Evolutionary conservation across 2,329 filamentous ascomycete genomes (phyloP).

Genomic region (Scedosporium boydii): DNA sequence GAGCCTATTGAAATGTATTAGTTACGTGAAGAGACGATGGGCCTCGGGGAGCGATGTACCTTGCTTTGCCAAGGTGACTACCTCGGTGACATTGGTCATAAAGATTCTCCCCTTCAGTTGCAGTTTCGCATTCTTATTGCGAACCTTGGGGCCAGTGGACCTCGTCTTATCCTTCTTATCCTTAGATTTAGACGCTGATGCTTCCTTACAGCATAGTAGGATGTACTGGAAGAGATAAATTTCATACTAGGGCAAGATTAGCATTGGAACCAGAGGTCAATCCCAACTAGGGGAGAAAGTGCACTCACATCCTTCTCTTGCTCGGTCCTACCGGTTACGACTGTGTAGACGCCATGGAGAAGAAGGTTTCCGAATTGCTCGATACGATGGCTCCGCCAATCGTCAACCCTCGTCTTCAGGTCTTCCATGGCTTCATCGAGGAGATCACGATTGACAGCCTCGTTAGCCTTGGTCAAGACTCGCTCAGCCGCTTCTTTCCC

Average conservation of each 20-base stretch:
- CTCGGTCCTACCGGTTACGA: slow-evolving; percentile 82
- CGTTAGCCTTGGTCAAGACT: slow-evolving; percentile 77
- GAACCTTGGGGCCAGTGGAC: slow-evolving; percentile 44
- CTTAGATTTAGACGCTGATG: slow-evolving; percentile 73
- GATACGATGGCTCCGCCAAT: slow-evolving; percentile 91
- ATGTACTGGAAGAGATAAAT: slow-evolving; percentile 97
- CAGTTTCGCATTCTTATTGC: slow-evolving; percentile 66
- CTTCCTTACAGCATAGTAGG: slow-evolving; percentile 91
- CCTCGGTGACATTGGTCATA: slow-evolving; percentile 97
- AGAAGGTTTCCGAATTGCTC: slow-evolving; percentile 87
- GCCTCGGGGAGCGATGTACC: slow-evolving; percentile 48
- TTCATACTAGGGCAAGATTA: slow-evolving; percentile 59
- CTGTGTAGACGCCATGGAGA: slow-evolving; percentile 81
- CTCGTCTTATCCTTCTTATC: slow-evolving; percentile 62
- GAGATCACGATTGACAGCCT: slow-evolving; percentile 81
- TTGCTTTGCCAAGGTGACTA: slow-evolving; percentile 78
- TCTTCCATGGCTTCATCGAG: slow-evolving; percentile 77
- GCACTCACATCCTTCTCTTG: slow-evolving; percentile 75
- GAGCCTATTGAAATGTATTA: slow-evolving; percentile 50
- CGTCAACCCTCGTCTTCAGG: slow-evolving; percentile 73
- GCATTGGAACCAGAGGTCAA: neutral
- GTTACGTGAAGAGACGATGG: slow-evolving; percentile 1
- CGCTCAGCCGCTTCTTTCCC: slow-evolving; percentile 77
- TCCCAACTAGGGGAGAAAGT: neutral
- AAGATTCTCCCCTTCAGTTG: slow-evolving; percentile 96